Evolutionary conservation across 768 basidiomycete genomes (phyloP), one percentile per base, ranked within the genome.

Genomic region (Calocera viscosa): DNA sequence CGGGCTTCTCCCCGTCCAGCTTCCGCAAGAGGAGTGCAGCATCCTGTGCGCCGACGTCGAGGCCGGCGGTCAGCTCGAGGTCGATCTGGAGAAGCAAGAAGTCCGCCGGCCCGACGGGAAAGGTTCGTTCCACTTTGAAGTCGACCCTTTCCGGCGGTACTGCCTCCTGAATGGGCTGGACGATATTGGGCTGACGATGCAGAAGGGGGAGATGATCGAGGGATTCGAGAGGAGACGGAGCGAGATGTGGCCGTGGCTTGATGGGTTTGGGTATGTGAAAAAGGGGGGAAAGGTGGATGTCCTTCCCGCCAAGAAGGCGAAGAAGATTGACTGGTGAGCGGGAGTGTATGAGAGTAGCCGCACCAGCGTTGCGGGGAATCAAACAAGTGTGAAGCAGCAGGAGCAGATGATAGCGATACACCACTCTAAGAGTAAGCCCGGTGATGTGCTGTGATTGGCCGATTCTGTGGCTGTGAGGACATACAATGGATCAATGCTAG

Each of bases 141-240:
- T 87, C 63, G 96, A 99, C 77, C 78, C 87, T 0, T 99, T 98
- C 88, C 82, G 94, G 69, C 81, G 91, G 66, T 91, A 95, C 74
- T 94, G 96, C 75, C 78, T 99, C 75, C 76, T 99, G 77, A 94
- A 99, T 73, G 96, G 96, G 34, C 79, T 98, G 70, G 96, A 99
- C 75, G 96, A 97, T 73, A 95, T 99, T 69, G 94, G 89, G 47
- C 80, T 99, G 76, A 99, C 96, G 49, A 80, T 99, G 80, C 86
- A 91, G 76, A 87, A 86, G 74, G 85, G 81, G 34, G 78, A 78
- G 11, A 75, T 81, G n/a, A 96, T 99, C 70, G 80, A 82, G 68
- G 71, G 76, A 47, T 99, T 97, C 72, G 96, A 99, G 82, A 73
- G 82, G 73, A 83, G 82, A 72, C 78, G 96, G 70, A 88, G 85